phyloP scores from a whole-genome alignment of 2,329 filamentous ascomycete species.

The Eutypa lata region DNA sequence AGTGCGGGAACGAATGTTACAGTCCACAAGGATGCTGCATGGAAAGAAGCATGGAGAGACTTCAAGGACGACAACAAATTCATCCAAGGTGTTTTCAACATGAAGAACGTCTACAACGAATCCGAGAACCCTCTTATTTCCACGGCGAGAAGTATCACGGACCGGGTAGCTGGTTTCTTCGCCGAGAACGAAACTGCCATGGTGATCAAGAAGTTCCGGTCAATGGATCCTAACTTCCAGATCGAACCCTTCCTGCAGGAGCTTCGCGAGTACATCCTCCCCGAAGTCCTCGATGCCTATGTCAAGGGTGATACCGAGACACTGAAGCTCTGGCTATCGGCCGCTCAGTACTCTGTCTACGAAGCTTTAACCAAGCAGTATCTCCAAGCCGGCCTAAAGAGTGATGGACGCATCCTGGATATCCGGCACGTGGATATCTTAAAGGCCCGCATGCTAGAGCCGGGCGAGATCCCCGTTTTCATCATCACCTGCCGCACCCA shows the following conservation, averaged over 20 bases:
- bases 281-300: constrained; percentile 95
- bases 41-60: constrained; percentile 97
- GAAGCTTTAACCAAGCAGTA: constrained; percentile 97
- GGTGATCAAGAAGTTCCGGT: constrained; percentile 96
- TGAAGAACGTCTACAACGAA: constrained; percentile 88
- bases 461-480: constrained; percentile 88
- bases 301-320: constrained; percentile 93
- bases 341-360: constrained; percentile 94
- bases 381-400: constrained; percentile 86
- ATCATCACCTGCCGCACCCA: constrained; percentile 96
- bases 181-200: constrained; percentile 96
- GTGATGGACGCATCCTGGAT: constrained; percentile 90
- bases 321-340: constrained; percentile 91
- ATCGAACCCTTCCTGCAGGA: constrained; percentile 92
- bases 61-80: constrained; percentile 89
- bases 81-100: constrained; percentile 81
- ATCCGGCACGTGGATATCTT: constrained; percentile 91
- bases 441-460: constrained; percentile 75
- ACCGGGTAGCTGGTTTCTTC: constrained; percentile 91
- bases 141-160: constrained; percentile 90
- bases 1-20: constrained; percentile 94
- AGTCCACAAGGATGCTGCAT: constrained; percentile 92
- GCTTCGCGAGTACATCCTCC: constrained; percentile 95
- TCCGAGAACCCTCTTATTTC: constrained; percentile 95
- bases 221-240: constrained; percentile 94